A percentile compares a stretch with the other conserved stretches of the same genome.
phyloP scores from a whole-genome alignment of 108 stramenopile species.

The Skeletonema marinoi region DNA sequence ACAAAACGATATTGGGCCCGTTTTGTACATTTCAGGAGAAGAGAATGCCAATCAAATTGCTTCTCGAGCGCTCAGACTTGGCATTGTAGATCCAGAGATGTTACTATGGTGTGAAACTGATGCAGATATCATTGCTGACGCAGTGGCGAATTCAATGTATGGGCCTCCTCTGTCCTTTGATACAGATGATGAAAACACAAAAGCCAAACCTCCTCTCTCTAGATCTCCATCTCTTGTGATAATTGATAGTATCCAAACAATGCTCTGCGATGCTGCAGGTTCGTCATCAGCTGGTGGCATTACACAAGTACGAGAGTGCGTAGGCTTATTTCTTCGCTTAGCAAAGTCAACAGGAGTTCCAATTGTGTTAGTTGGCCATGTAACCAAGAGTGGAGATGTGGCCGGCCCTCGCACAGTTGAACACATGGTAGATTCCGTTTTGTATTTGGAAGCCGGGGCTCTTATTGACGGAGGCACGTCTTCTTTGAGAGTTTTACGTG shows the following conservation, averaged over 20 bases:
- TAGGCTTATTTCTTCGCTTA: constrained; percentile 79
- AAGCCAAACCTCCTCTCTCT: constrained; percentile 27
- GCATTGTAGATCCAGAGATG: constrained; percentile 59
- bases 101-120: constrained; percentile 71
- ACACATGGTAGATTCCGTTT: constrained; percentile 96
- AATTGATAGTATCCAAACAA: constrained; percentile 95
- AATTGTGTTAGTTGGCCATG: constrained; percentile 92
- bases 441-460: constrained; percentile 85
- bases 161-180: background rate
- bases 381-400: constrained; percentile 92
- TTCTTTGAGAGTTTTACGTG: constrained; percentile 74
- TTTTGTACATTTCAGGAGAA: constrained; percentile 94
- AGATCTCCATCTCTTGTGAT: constrained; percentile 74
- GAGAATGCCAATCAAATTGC: constrained; percentile 94
- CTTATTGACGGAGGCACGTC: constrained; percentile 35
- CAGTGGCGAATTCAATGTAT: constrained; percentile 48
- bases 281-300: constrained; percentile 80
- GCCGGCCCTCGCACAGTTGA: constrained; percentile 95
- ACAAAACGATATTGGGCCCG: constrained; percentile 56
- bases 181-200: background rate
- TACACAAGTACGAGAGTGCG: constrained; percentile 88
- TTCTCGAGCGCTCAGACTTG: constrained; percentile 76
- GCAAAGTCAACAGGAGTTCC: constrained; percentile 91
- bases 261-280: constrained; percentile 74
- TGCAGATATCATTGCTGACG: constrained; percentile 65